Evolutionary conservation across 2,329 filamentous ascomycete genomes (phyloP).

Genomic region (Tetracladium maxilliforme): DNA sequence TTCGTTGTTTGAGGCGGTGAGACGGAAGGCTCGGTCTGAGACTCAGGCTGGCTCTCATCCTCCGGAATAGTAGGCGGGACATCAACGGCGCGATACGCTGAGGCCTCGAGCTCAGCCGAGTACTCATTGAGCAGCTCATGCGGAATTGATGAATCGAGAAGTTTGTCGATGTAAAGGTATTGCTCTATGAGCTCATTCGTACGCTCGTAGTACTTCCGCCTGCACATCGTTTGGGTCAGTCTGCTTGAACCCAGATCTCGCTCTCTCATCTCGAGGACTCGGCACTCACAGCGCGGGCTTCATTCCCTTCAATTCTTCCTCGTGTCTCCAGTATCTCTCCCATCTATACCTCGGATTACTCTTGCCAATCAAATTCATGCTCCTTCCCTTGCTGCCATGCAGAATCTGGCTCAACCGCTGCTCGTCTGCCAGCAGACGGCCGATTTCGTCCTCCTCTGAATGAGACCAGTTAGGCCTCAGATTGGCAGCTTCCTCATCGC

Average conservation of each 20-base stretch:
- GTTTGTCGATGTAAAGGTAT: slow-evolving; percentile 82
- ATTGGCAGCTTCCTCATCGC: slow-evolving; percentile 2
- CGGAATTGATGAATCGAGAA: slow-evolving; percentile 84
- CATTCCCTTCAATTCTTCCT: slow-evolving; percentile 59
- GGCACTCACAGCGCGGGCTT: slow-evolving; percentile 49
- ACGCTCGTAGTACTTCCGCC: slow-evolving; percentile 73
- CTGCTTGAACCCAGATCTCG: neutral
- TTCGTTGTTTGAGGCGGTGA: slow-evolving; percentile 15
- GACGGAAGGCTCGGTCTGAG: slow-evolving; percentile 15
- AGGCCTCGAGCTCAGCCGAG: no score
- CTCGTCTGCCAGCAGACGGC: slow-evolving; percentile 25
- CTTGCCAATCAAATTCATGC: slow-evolving; percentile 76
- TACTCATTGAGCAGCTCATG: slow-evolving; percentile 89
- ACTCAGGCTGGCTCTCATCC: slow-evolving; percentile 28
- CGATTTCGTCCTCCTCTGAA: slow-evolving; percentile 8
- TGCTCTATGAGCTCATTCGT: slow-evolving; percentile 82
- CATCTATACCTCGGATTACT: slow-evolving; percentile 77
- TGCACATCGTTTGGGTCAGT: slow-evolving; percentile 13
- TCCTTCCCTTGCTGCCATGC: slow-evolving; percentile 59
- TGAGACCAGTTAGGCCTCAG: neutral
- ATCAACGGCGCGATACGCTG: slow-evolving; percentile 34
- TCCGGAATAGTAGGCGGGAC: slow-evolving; percentile 67
- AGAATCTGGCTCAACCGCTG: slow-evolving; percentile 43
- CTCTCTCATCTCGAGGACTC: neutral
- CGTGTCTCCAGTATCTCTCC: slow-evolving; percentile 74